These are phyloP conservation scores for Plicaturopsis crispa DNA, from an alignment of 768 basidiomycete species.

Conservation along the genomic window DNA sequence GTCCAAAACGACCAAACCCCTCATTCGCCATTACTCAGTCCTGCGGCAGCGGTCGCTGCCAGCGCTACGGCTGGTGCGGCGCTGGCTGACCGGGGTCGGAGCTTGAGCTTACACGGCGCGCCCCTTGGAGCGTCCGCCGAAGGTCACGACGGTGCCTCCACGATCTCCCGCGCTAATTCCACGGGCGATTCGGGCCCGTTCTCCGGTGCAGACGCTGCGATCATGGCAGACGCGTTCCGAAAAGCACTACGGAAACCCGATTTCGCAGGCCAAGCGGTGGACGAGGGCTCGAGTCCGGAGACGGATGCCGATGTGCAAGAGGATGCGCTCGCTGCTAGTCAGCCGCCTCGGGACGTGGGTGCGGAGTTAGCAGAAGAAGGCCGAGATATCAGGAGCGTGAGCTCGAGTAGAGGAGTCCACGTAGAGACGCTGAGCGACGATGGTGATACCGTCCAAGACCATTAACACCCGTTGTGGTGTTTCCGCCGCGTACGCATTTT, in stretches of 20 bases:
- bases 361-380: slow-evolving; percentile 85
- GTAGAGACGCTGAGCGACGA: slow-evolving; percentile 64
- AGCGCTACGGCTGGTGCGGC: slow-evolving; percentile 13
- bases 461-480: too few relatives aligned
- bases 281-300: slow-evolving; percentile 66
- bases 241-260: slow-evolving; percentile 85
- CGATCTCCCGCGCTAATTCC: slow-evolving; percentile 53
- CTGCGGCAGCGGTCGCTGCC: slow-evolving; percentile 21
- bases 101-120: slow-evolving; percentile 20
- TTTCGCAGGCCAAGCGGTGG: slow-evolving; percentile 62
- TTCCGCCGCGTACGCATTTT: too few relatives aligned
- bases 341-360: slow-evolving; percentile 36
- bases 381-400: slow-evolving; percentile 79
- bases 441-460: slow-evolving; percentile 41
- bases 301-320: slow-evolving; percentile 37
- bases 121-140: neutral
- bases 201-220: slow-evolving; percentile 80
- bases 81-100: neutral
- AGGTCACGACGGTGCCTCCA: slow-evolving; percentile 21
- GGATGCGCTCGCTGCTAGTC: slow-evolving; percentile 18
- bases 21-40: slow-evolving; percentile 40
- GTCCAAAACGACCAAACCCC: slow-evolving; percentile 34
- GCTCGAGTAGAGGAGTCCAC: slow-evolving; percentile 69
- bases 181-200: slow-evolving; percentile 64
- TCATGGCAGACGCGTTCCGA: slow-evolving; percentile 90